Base-by-base conservation (phyloP, 2,329 filamentous ascomycete genomes). In the Fusarium sp. region DNA sequence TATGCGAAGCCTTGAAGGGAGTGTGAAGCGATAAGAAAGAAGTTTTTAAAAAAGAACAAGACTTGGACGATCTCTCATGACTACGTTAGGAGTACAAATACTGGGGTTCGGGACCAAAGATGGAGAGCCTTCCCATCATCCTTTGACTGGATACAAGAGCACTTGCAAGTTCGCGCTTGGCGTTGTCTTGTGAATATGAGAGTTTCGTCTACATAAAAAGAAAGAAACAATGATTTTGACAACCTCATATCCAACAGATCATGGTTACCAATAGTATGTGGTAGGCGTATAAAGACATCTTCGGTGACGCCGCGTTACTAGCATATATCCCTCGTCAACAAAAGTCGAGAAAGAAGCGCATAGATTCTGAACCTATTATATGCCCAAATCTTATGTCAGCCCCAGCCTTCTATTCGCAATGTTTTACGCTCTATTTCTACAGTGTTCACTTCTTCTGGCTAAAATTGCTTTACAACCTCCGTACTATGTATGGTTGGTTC, bases 1-100 rank as follows among this genome's bases (percentile, higher is more conserved):
- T 93, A 96, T 78, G 94, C 94, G 50, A 87, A 86, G 78, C 82
- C 87, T 65, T 77, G 71, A 71, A 55, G 48, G 61, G 60, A 34
- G 50, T 28, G n/a, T 16, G 23, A 42, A 28, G 32, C 68, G 34
- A 55, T 46, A 61, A 55, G 50, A 63, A 45, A 56, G 23, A 54
- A 66, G 43, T 37, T 37, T 37, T 37, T 12, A 56, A 66, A 61
- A 49, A 69, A 34, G 54, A 60, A 34, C 45, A 60, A 65, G 62
- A 59, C 63, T 59, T 53, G 42, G 56, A 62, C 47, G 41, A 27
- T 27, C 42, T 55, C 28, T 28, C 25, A 62, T 55, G 28, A 48
- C 16, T 55, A 54, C 49, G 46, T 45, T 47, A 37, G 45, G 55
- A 65, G 45, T 43, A 65, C 48, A 66, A 67, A 48, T 51, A 55